Evolutionary conservation across 768 basidiomycete genomes (phyloP), one percentile per base, ranked within the genome.

Genomic region (Rhizopogon vulgaris): DNA sequence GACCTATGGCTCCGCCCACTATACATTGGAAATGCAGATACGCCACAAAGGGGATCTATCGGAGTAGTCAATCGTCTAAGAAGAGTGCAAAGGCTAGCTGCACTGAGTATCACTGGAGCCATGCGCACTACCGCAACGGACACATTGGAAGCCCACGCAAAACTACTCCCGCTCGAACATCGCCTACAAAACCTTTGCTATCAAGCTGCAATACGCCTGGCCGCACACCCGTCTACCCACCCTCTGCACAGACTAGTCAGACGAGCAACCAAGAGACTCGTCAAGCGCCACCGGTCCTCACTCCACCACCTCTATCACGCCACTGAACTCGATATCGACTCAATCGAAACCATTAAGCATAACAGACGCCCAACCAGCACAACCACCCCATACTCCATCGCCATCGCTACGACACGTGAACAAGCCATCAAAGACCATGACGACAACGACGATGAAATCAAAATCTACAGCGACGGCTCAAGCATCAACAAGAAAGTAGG

Each of bases 381-480:
- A 2, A 5, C 4, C 0, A 4, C 1, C 6, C 18, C 46, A 18
- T 37, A 48, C 12, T 1, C 6, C 0, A 15, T 4, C 12, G 6
- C 5, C 3, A 25, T 41, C 1, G 51, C 51, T 0, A 6, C 10
- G 1, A 18, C 34, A 3, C 4, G 28, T 0, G 22, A 53, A 2
- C 38, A 41, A 2, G 47, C 47, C 3, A 37, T 53, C 0, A 2
- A 7, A 4, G 52, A 53, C 0, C 38, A 48, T 6, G 4, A 28
- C 3, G 5, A 11, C 0, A 1, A 2, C 1, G 34, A 22, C 0
- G 46, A 54, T 0, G 15, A 42, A 0, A 48, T 56, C 1, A 30
- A 40, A 0, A 41, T 65, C 0, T 66, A 56, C 43, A 49, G 57
- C 0, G 61, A 65, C 27, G 56, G 65, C 0, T 66, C 64, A 0